These are phyloP conservation scores for Prinsepia uniflora DNA, from an alignment of 306 rosid species.

Conservation along the genomic window DNA sequence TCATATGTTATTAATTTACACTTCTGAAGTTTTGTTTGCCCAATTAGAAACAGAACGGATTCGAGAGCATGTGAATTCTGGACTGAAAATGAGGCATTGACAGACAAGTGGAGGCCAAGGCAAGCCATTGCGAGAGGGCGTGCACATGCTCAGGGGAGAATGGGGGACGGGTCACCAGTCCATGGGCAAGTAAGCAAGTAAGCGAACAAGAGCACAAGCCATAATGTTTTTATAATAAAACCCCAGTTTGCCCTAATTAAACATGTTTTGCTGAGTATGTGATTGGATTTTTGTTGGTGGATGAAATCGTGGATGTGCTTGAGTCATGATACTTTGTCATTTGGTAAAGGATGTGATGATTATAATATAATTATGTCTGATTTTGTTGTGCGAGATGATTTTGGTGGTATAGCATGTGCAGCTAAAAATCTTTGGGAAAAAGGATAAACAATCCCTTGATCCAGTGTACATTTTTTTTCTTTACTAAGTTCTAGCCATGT, in stretches of 20 bases:
- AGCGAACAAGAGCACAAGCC: background rate
- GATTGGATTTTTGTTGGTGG: background rate
- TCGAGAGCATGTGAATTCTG: background rate
- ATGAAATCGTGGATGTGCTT: background rate
- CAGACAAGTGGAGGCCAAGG: background rate
- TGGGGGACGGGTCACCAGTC: background rate
- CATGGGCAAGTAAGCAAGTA: background rate
- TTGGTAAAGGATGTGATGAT: conserved; percentile 7
- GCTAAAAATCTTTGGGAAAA: background rate
- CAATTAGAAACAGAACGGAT: background rate
- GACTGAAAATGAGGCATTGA: background rate
- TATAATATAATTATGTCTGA: background rate
- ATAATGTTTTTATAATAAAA: background rate
- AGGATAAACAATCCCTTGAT: background rate
- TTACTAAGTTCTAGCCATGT: background rate
- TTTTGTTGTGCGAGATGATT: background rate
- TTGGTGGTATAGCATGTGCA: background rate
- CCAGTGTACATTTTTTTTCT: background rate
- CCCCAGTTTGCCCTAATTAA: background rate
- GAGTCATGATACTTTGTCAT: background rate
- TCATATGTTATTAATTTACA: background rate
- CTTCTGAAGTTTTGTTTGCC: background rate
- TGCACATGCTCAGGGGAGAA: background rate
- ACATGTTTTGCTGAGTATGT: conserved; percentile 5
- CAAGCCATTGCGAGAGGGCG: background rate